Base-by-base conservation (phyloP, 345 rosid species). In the Mercurialis annua region DNA sequence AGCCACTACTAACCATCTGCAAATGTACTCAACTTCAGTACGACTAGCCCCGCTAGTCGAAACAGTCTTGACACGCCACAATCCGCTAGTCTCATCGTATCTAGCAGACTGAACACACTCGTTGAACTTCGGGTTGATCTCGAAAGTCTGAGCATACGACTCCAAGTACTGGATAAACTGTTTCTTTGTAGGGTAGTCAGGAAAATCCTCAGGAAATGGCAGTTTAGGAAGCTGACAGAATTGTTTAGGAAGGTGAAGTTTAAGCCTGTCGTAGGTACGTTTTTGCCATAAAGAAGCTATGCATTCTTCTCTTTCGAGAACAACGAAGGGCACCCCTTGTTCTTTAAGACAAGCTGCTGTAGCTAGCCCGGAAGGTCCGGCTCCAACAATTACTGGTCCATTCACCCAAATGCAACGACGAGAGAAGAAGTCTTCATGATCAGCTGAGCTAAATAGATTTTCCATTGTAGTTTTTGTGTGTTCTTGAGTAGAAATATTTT, bases 1-100 rank as follows among this genome's bases (percentile, higher is more conserved):
- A 18, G 97, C 99, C 71, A 91, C 97, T 67, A 94, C 96, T 1
- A 94, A 90, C 97, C 97, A 94, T 60, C 83, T 75, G 85, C 96
- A 91, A 50, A 89, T 74, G 84, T 91, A 94, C 84, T 85, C 96
- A 3, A 85, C 78, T 80, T 94, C 99, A 0, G 78, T 46, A 6
- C 42, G 80, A 20, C 47, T 44, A 27, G 70, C 74, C 65, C 85
- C 82, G 7, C 33, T 31, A 1, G 77, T 26, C 18, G 91, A 79
- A 12, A 71, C 76, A 23, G 96, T 84, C 79, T 69, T 85, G 56
- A 91, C 97, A 73, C 85, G 70, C 99, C 99, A 94, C 46, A 81
- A 47, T 1, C 99, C 89, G 9, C 91, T 83, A 31, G 86, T 89
- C 82, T 89, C 87, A 15, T 94, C 95, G 63, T 82, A 91, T 69